Percentiles rank a stretch among this genome's conserved stretches.
Conservation (phyloP, 2,329 filamentous ascomycete species). For the Paraphaeosphaeria sporulosa region DNA sequence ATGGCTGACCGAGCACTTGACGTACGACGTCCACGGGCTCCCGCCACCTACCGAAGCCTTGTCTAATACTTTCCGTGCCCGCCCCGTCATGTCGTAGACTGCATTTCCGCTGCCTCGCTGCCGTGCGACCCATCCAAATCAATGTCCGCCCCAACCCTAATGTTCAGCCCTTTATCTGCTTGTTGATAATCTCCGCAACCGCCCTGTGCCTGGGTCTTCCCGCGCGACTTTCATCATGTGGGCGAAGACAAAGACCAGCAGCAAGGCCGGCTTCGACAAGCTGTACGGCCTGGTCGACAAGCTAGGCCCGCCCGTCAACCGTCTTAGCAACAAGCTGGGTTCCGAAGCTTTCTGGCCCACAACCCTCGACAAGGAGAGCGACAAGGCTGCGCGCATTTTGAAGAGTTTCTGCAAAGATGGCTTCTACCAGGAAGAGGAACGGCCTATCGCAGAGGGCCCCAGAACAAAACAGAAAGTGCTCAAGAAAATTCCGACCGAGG, state of each 20-base stretch:
- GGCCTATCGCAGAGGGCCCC: constrained; percentile 56
- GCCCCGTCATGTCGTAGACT: constrained; percentile 10
- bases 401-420: constrained; percentile 89
- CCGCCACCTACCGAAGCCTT: constrained; percentile 14
- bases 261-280: constrained; percentile 70
- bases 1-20: constrained; percentile 14
- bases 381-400: constrained; percentile 88
- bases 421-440: constrained; percentile 67
- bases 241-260: constrained; percentile 44
- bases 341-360: constrained; percentile 86
- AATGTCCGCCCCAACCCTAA: constrained; percentile 9
- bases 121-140: constrained; percentile 12
- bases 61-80: constrained; percentile 7
- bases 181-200: constrained; percentile 29
- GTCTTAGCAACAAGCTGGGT: constrained; percentile 80
- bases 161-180: constrained; percentile 15
- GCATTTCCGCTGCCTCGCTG: constrained; percentile 12
- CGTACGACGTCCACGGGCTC: constrained; percentile 13
- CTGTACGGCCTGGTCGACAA: constrained; percentile 73
- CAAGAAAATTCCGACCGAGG: constrained; percentile 81
- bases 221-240: constrained; percentile 34
- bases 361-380: constrained; percentile 84
- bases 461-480: constrained; percentile 69
- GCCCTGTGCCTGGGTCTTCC: constrained; percentile 13
- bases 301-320: constrained; percentile 79